These are phyloP conservation scores for Striga hermonthica DNA, from an alignment of 305 asterid genomes.

Conservation along the genomic window DNA sequence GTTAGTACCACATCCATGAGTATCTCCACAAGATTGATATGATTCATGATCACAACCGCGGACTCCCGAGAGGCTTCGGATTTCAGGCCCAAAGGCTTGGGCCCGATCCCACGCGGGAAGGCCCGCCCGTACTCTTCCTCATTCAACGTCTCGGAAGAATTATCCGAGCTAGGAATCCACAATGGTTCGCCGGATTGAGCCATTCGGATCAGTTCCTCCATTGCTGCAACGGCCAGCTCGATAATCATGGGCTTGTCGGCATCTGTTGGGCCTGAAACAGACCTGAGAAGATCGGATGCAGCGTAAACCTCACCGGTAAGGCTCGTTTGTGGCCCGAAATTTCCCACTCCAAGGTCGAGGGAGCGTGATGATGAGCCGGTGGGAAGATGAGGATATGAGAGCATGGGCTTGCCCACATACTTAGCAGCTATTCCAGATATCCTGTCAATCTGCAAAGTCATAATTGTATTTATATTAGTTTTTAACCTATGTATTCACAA, in stretches of 20 bases:
- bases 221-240: conserved; percentile 87
- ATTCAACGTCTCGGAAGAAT: conserved; percentile 37
- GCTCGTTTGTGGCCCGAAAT: conserved; percentile 44
- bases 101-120: conserved; percentile 87
- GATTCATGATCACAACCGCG: conserved; percentile 82
- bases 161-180: conserved; percentile 57
- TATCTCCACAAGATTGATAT: conserved; percentile 69
- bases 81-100: conserved; percentile 64
- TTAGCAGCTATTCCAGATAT: conserved; percentile 87
- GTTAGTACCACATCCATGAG: conserved; percentile 62
- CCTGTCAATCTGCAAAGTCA: conserved; percentile 65
- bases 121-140: conserved; percentile 71
- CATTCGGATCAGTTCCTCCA: conserved; percentile 84
- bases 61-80: conserved; percentile 85
- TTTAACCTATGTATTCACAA: too few relatives aligned
- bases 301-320: conserved; percentile 54
- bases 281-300: conserved; percentile 61
- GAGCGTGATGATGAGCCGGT: conserved; percentile 51
- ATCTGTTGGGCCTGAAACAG: conserved; percentile 67
- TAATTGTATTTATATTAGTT: not conserved
- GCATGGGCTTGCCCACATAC: conserved; percentile 79
- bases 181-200: conserved; percentile 83
- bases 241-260: conserved; percentile 69
- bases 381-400: conserved; percentile 55
- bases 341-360: conserved; percentile 60